phyloP scores from a whole-genome alignment of 768 basidiomycete genomes.

The Pleurotus pulmonarius region DNA sequence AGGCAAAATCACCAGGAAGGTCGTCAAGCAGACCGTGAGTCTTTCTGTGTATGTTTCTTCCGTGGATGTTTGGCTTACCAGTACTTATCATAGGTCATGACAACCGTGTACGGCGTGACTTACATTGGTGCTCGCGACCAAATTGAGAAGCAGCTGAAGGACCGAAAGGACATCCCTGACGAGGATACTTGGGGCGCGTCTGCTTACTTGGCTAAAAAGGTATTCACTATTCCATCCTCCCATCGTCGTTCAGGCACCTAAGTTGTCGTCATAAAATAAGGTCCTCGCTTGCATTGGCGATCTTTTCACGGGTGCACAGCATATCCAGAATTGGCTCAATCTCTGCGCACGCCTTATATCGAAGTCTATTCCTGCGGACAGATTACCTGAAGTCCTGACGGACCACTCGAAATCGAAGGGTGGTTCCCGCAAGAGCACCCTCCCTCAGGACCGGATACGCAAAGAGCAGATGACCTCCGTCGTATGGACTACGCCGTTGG shows the following conservation, averaged over 20 bases:
- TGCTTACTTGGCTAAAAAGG: slow-evolving; percentile 77
- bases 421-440: slow-evolving; percentile 11
- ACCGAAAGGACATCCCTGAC: slow-evolving; percentile 64
- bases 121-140: slow-evolving; percentile 93
- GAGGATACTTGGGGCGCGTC: slow-evolving; percentile 75
- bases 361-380: slow-evolving; percentile 76
- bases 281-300: slow-evolving; percentile 83
- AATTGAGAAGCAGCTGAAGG: slow-evolving; percentile 84
- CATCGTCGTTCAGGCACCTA: neutral
- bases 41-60: neutral
- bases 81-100: slow-evolving; percentile 72
- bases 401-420: slow-evolving; percentile 14
- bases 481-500: slow-evolving; percentile 96
- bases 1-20: slow-evolving; percentile 85
- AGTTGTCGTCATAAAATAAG: slow-evolving; percentile 22
- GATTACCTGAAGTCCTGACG: slow-evolving; percentile 44
- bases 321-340: slow-evolving; percentile 90
- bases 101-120: slow-evolving; percentile 97
- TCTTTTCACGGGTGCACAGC: slow-evolving; percentile 88
- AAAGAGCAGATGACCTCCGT: slow-evolving; percentile 95
- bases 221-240: slow-evolving; percentile 19
- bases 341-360: slow-evolving; percentile 79
- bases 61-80: neutral
- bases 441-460: slow-evolving; percentile 40
- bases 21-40: slow-evolving; percentile 94